Evolutionary conservation across 805 yeast genomes (phyloP).

Genomic region (Candida awuae): DNA sequence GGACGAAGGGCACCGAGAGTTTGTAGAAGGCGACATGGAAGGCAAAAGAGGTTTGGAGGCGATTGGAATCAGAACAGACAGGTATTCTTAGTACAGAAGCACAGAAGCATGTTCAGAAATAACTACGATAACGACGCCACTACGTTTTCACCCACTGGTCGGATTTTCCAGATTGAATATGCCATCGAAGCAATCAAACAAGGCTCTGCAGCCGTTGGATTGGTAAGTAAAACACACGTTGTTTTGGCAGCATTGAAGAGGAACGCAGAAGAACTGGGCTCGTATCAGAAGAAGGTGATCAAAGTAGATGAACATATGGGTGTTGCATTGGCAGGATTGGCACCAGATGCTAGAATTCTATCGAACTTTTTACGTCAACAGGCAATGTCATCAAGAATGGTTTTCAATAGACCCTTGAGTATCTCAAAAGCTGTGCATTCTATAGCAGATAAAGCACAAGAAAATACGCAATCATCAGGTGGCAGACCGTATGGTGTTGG

Average conservation of each 20-base stretch:
- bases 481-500: slow-evolving; percentile 99
- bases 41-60: not conserved
- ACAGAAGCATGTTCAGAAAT: slow-evolving; percentile 57
- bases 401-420: slow-evolving; percentile 78
- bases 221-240: slow-evolving; percentile 77
- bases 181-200: slow-evolving; percentile 95
- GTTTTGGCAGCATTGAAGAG: slow-evolving; percentile 92
- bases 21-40: not conserved
- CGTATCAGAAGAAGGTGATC: slow-evolving; percentile 90
- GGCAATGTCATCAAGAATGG: slow-evolving; percentile 79
- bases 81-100: slow-evolving; percentile 32
- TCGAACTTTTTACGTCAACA: slow-evolving; percentile 85
- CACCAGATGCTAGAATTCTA: slow-evolving; percentile 95
- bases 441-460: slow-evolving; percentile 95
- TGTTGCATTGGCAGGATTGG: slow-evolving; percentile 91
- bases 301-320: slow-evolving; percentile 92
- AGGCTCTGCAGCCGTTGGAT: slow-evolving; percentile 95
- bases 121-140: slow-evolving; percentile 98
- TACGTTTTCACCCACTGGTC: slow-evolving; percentile 92
- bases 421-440: slow-evolving; percentile 75
- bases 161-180: slow-evolving; percentile 83
- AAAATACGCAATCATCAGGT: slow-evolving; percentile 92
- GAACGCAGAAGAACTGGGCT: slow-evolving; percentile 94
- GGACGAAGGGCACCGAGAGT: too few relatives aligned
- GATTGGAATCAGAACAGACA: not conserved